Conservation (phyloP, 2,329 filamentous ascomycete genomes). For the Pyrenophora teres region DNA sequence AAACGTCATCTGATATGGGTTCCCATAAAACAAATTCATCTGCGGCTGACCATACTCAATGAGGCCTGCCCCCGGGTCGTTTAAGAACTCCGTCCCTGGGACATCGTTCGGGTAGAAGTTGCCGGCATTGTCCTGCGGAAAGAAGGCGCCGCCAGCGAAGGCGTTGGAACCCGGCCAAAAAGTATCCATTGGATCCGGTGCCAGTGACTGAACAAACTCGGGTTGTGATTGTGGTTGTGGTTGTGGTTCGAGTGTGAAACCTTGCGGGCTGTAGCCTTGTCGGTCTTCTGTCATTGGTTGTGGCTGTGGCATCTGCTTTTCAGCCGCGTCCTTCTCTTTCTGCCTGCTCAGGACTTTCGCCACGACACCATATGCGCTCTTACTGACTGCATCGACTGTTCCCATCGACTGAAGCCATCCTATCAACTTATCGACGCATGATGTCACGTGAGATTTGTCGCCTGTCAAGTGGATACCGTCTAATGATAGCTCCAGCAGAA, state of each 20-base stretch:
- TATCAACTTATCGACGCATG: slow-evolving; percentile 34
- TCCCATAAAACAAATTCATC: slow-evolving; percentile 14
- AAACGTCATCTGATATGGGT: slow-evolving; percentile 17
- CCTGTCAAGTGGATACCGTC: slow-evolving; percentile 28
- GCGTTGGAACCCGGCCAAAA: too few species aligned
- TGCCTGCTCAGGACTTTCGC: slow-evolving; percentile 16
- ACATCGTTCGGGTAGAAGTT: background rate
- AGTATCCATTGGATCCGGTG: too few species aligned
- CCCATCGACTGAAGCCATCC: slow-evolving; percentile 41
- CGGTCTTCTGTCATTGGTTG: background rate
- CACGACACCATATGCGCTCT: slow-evolving; percentile 32
- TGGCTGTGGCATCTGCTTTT: background rate
- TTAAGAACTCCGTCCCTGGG: background rate
- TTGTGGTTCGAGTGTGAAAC: too few species aligned
- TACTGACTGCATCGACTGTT: slow-evolving; percentile 31
- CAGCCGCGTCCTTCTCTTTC: background rate
- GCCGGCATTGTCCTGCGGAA: background rate
- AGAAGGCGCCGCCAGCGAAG: background rate
- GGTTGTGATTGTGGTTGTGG: too few species aligned
- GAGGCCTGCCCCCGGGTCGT: background rate
- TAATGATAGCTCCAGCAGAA: slow-evolving; percentile 46
- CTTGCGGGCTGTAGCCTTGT: too few species aligned
- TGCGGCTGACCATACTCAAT: slow-evolving; percentile 5
- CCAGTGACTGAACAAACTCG: too few species aligned
- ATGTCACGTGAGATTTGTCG: slow-evolving; percentile 27